These are phyloP conservation scores for Microsporum audouinii DNA, from an alignment of 2,329 filamentous ascomycete species.

Conservation along the genomic window DNA sequence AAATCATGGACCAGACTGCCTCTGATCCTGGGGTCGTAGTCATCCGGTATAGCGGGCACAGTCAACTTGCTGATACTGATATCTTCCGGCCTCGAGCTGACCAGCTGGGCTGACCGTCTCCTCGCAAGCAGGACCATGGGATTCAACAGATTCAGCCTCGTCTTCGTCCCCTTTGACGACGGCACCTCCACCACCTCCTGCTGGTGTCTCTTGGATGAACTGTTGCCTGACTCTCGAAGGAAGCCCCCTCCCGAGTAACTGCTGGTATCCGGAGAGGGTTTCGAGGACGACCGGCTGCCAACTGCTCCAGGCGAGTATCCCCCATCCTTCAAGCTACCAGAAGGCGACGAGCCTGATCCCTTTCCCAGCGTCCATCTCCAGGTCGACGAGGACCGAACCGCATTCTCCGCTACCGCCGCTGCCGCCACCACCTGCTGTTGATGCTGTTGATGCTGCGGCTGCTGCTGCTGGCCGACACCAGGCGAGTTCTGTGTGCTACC, in stretches of 20 bases:
- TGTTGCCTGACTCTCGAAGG: conserved; percentile 14
- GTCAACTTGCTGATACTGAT: conserved; percentile 40
- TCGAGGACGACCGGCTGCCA: neutral
- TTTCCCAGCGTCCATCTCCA: conserved; percentile 15
- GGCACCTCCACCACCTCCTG: neutral
- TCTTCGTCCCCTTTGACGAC: conserved; percentile 28
- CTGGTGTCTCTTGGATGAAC: conserved; percentile 1
- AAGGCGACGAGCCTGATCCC: neutral
- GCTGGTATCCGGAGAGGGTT: neutral
- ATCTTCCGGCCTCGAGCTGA: conserved; percentile 40
- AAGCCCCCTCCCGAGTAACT: neutral
- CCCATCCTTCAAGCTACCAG: conserved; percentile 1
- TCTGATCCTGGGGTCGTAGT: conserved; percentile 52
- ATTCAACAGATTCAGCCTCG: conserved; percentile 46
- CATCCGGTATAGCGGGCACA: conserved; percentile 44
- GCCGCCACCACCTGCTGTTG: neutral
- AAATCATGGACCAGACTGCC: conserved; percentile 56
- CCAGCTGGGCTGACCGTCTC: conserved; percentile 43
- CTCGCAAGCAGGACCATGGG: conserved; percentile 50
- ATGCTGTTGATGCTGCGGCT: neutral
- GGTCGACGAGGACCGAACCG: conserved; percentile 13
- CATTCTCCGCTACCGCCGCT: neutral
- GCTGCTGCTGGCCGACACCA: neutral
- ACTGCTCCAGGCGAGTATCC: neutral
- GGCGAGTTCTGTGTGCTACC: neutral